Evolutionary conservation across 352 stramenopile genomes (phyloP).

Genomic region (Phytopythium cucurbitacearum): DNA sequence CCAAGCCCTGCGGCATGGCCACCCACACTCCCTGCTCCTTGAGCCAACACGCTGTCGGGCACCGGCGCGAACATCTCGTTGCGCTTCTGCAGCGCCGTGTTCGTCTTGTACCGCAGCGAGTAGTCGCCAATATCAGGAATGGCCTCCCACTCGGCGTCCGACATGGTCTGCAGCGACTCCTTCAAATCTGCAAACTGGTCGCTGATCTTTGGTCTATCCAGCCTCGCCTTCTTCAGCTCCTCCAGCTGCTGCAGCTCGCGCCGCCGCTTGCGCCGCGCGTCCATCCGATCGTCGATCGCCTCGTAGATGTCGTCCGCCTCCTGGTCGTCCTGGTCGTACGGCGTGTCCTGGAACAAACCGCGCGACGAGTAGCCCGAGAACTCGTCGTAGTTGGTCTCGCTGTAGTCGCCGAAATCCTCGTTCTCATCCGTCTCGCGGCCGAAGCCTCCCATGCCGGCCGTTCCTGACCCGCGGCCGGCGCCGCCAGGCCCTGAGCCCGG

Average conservation of each 20-base stretch:
- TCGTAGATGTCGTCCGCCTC: conserved; percentile 97
- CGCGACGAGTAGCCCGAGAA: conserved; percentile 86
- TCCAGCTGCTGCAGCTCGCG: conserved; percentile 81
- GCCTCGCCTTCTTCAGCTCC: conserved; percentile 82
- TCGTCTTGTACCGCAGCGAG: conserved; percentile 89
- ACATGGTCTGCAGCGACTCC: conserved; percentile 87
- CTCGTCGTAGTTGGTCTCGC: conserved; percentile 90
- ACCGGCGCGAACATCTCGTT: conserved; percentile 95
- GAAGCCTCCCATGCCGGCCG: conserved; percentile 78
- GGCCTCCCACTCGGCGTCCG: conserved; percentile 92
- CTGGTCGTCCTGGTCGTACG: conserved; percentile 96
- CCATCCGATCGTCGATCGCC: conserved; percentile 95
- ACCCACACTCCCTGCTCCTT: conserved; percentile 21
- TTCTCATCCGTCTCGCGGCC: conserved; percentile 83
- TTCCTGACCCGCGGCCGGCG: conserved; percentile 70
- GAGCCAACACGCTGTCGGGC: conserved; percentile 90
- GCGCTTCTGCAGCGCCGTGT: conserved; percentile 88
- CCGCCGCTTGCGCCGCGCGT: conserved; percentile 84
- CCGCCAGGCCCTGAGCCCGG: conserved; percentile 14
- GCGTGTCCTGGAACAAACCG: conserved; percentile 87
- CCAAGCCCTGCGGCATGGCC: not conserved
- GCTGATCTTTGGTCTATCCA: conserved; percentile 92
- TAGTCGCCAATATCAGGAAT: conserved; percentile 98
- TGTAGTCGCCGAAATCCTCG: conserved; percentile 87
- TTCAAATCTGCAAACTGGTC: conserved; percentile 99